Conservation (phyloP, 2,329 filamentous ascomycete species). For the Xylariaceae sp. region DNA sequence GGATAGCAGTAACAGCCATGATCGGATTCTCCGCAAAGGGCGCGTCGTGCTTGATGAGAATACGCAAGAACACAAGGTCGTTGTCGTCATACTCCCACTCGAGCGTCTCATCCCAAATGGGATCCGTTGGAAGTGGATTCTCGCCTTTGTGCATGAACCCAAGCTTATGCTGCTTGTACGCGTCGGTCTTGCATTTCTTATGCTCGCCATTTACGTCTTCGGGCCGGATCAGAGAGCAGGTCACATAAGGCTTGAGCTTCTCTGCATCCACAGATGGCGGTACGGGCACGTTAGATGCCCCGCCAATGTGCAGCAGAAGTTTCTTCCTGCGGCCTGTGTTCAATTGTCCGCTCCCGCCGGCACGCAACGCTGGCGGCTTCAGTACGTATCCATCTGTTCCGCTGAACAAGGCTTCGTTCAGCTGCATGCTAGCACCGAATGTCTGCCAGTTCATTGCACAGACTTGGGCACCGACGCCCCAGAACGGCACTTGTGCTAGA, state of each 20-base stretch:
- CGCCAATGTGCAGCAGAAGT: conserved; percentile 56
- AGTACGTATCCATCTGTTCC: conserved; percentile 63
- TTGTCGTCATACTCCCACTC: conserved; percentile 68
- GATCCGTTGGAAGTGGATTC: conserved; percentile 56
- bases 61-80: conserved; percentile 59
- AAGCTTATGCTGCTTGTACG: conserved; percentile 57
- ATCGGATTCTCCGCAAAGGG: conserved; percentile 59
- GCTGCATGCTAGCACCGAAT: conserved; percentile 61
- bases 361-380: conserved; percentile 58
- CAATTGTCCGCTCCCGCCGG: conserved; percentile 49
- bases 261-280: conserved; percentile 46
- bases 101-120: conserved; percentile 61
- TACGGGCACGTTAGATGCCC: conserved; percentile 58
- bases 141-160: conserved; percentile 55
- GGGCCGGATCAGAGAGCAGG: conserved; percentile 60
- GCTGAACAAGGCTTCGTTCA: conserved; percentile 65
- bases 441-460: conserved; percentile 69
- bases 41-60: conserved; percentile 65
- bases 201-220: conserved; percentile 44
- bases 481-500: conserved; percentile 59
- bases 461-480: conserved; percentile 65
- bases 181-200: conserved; percentile 58
- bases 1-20: conserved; percentile 57
- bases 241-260: conserved; percentile 60
- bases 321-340: conserved; percentile 43